Evolutionary conservation across 2,329 filamentous ascomycete genomes (phyloP), one percentile per base, ranked within the genome.

Genomic region (Lasiodiplodia sp.): DNA sequence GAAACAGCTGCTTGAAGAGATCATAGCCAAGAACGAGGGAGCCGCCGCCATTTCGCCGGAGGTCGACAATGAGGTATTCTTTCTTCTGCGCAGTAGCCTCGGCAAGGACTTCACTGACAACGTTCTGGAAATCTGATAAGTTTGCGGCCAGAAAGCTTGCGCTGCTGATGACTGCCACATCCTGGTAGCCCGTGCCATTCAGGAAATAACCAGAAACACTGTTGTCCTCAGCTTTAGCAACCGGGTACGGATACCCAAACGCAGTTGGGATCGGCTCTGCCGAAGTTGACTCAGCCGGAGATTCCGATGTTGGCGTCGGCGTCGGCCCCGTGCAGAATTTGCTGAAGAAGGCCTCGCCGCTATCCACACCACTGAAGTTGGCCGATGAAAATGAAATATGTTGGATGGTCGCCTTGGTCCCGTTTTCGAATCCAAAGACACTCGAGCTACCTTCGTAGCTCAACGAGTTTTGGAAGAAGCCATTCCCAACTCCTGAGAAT

Each of bases 61-160:
- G 74, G 70, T 92, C 90, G 69, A 92, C 86, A 37, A 92, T 82
- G 7, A 92, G 80, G 75, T 87, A 89, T n/a, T 81, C 86, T 74
- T 88, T 89, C 2, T 83, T 81, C 2, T 80, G 79, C 2, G 75
- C 71, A 52, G 83, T 81, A 14, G 83, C 83, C 55, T 80, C 77
- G 0, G 80, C 77, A 18, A 89, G 79, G 71, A 89, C 85, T 7
- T 78, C 70, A 8, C 81, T 74, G 68, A 83, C 77, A 0, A 77
- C 72, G 60, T 78, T 73, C 64, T 81, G 79, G 68, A 82, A 85
- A 5, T 75, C 72, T 65, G 77, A 74, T 2, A 73, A 71, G 37
- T 56, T 69, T 14, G 74, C 74, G 2, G 74, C 73, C 4, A 66
- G 55, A 67, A 85, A 86, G 8, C 75, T 78, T 1, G 78, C 75